Percentiles rank a stretch among this genome's conserved stretches.
Conservation (phyloP, 1,139 yeast genomes). For the Suhomyces coccinellae region DNA sequence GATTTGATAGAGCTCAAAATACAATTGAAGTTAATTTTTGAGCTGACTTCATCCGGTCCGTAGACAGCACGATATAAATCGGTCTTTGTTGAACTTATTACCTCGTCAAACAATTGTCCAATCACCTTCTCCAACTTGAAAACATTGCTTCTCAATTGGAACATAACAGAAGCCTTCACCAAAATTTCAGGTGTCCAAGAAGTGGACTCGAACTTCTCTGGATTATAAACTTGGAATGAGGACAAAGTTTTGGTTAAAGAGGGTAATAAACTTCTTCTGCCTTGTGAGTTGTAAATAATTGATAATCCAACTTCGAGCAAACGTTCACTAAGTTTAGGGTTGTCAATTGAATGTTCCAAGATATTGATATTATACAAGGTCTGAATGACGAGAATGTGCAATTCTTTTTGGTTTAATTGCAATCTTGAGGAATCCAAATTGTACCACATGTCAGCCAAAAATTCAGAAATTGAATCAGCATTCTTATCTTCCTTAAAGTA, state of each 20-base stretch:
- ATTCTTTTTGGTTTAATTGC: slow-evolving; percentile 60
- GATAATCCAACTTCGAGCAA: slow-evolving; percentile 43
- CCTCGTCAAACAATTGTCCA: slow-evolving; percentile 49
- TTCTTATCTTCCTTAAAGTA: slow-evolving; percentile 13
- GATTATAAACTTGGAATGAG: slow-evolving; percentile 35
- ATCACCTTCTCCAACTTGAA: slow-evolving; percentile 63
- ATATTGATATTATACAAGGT: slow-evolving; percentile 33
- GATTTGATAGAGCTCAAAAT: slow-evolving; percentile 40
- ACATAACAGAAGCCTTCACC: slow-evolving; percentile 44
- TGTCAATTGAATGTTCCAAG: slow-evolving; percentile 22
- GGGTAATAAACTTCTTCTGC: slow-evolving; percentile 73
- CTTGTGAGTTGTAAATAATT: slow-evolving; percentile 52
- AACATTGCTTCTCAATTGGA: slow-evolving; percentile 56
- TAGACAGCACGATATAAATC: slow-evolving; percentile 51
- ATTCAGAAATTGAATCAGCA: slow-evolving; percentile 25
- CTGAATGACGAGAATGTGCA: slow-evolving; percentile 59
- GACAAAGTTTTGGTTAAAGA: slow-evolving; percentile 47
- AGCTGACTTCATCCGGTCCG: slow-evolving; percentile 60
- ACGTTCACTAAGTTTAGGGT: slow-evolving; percentile 23
- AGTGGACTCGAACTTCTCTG: slow-evolving; percentile 36
- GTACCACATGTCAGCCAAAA: slow-evolving; percentile 54
- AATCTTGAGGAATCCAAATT: slow-evolving; percentile 60
- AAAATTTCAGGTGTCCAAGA: slow-evolving; percentile 59
- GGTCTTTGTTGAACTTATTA: slow-evolving; percentile 25
- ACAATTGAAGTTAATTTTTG: slow-evolving; percentile 52